Evolutionary conservation across 2,329 filamentous ascomycete genomes (phyloP).

Genomic region (Talaromyces sp.): DNA sequence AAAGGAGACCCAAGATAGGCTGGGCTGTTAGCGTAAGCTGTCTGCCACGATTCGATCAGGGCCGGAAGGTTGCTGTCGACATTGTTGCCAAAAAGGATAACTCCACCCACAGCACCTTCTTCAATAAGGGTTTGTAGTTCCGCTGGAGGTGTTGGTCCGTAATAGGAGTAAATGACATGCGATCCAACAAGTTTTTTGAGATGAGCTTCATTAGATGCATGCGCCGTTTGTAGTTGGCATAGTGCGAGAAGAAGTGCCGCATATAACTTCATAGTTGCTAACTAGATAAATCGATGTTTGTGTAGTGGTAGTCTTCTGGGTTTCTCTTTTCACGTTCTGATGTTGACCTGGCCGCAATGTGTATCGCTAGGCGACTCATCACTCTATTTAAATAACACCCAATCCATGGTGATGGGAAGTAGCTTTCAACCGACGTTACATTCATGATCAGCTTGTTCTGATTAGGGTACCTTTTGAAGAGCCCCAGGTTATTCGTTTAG

Average conservation of each 20-base stretch:
- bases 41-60: constrained; percentile 21
- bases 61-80: constrained; percentile 22
- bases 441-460: too few relatives aligned
- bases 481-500: neutral
- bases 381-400: neutral
- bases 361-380: too few relatives aligned
- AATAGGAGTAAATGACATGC: constrained; percentile 32
- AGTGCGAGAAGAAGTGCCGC: neutral
- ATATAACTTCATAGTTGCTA: neutral
- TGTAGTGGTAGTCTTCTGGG: neutral
- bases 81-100: constrained; percentile 30
- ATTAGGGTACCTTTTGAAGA: too few relatives aligned
- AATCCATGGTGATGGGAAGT: neutral
- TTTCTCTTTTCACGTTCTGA: neutral
- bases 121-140: constrained; percentile 24
- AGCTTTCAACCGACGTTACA: neutral
- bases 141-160: constrained; percentile 22
- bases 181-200: constrained; percentile 19
- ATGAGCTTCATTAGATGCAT: neutral
- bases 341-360: too few relatives aligned
- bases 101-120: constrained; percentile 28
- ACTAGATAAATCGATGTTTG: neutral
- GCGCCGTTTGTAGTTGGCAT: neutral
- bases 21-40: constrained; percentile 19
- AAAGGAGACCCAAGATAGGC: constrained; percentile 23